Evolutionary conservation across 1,139 yeast species (phyloP).

Genomic region (Pichia kudriavzevii): DNA sequence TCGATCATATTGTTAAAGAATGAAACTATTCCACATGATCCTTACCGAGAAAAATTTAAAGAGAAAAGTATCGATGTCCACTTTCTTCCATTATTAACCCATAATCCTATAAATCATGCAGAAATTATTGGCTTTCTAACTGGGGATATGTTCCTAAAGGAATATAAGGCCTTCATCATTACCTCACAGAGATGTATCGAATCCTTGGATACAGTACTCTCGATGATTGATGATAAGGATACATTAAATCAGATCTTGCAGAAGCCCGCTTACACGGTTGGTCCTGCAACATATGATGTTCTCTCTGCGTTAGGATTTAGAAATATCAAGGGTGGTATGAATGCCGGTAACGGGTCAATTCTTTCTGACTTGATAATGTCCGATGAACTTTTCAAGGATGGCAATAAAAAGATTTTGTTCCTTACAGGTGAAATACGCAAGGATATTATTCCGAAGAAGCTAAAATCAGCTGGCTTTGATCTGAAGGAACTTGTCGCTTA

Average conservation of each 20-base stretch:
- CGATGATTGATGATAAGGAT: constrained; percentile 16
- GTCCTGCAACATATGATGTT: constrained; percentile 78
- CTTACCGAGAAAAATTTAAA: constrained; percentile 42
- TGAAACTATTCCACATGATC: constrained; percentile 57
- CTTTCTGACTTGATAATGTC: constrained; percentile 57
- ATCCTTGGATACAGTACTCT: constrained; percentile 46
- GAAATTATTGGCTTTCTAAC: constrained; percentile 37
- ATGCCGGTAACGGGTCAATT: constrained; percentile 75
- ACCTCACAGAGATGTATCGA: constrained; percentile 93
- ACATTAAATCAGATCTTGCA: constrained; percentile 28
- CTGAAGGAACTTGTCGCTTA: constrained; percentile 64
- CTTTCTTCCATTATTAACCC: constrained; percentile 67
- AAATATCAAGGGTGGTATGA: constrained; percentile 61
- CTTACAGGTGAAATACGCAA: constrained; percentile 82
- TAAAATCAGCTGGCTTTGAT: constrained; percentile 39
- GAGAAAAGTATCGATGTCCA: constrained; percentile 33
- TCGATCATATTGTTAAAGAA: constrained; percentile 51
- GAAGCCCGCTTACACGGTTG: constrained; percentile 76
- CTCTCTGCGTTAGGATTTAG: constrained; percentile 55
- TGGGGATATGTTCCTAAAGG: constrained; percentile 34
- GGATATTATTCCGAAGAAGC: constrained; percentile 67
- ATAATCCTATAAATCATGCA: constrained; percentile 44
- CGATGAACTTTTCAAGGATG: constrained; percentile 28
- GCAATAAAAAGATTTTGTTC: constrained; percentile 43
- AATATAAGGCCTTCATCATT: constrained; percentile 53